Percentiles rank a stretch among this genome's conserved stretches.
Evolutionary conservation across 2,329 filamentous ascomycete species (phyloP).

Genomic region (Cercospora sesami): DNA sequence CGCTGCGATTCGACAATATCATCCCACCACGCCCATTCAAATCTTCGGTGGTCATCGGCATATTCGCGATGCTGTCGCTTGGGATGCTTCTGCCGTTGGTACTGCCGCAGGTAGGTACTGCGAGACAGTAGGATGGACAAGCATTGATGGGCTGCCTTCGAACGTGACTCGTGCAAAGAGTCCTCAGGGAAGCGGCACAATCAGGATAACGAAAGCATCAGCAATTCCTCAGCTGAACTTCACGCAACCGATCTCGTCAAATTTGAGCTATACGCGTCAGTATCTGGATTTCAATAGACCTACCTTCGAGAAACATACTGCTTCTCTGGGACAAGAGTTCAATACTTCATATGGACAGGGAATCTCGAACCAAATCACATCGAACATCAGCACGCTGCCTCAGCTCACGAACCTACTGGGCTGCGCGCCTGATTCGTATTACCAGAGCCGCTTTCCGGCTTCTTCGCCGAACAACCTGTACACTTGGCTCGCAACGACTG

Average conservation of each 20-base stretch:
- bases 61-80: conserved; percentile 64
- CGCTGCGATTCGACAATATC: conserved; percentile 58
- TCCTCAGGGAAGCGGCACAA: conserved; percentile 41
- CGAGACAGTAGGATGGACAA: conserved; percentile 67
- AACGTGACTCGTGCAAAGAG: conserved; percentile 46
- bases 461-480: conserved; percentile 25
- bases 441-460: conserved; percentile 17
- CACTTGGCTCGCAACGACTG: conserved; percentile 24
- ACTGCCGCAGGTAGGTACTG: conserved; percentile 65
- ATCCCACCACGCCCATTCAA: conserved; percentile 61
- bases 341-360: conserved; percentile 24
- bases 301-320: conserved; percentile 65
- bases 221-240: conserved; percentile 23
- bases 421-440: conserved; percentile 25
- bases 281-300: conserved; percentile 69
- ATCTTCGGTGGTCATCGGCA: conserved; percentile 54
- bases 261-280: conserved; percentile 54
- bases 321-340: conserved; percentile 28
- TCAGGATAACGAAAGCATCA: conserved; percentile 37
- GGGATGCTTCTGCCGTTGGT: conserved; percentile 61
- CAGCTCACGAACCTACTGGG: conserved; percentile 21
- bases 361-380: conserved; percentile 23
- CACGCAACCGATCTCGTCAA: conserved; percentile 31
- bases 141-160: conserved; percentile 59
- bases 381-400: conserved; percentile 23